A percentile compares a stretch with the other conserved stretches of the same genome.
Conservation (phyloP, 148 eudicot genomes). For the Pharnaceum exiguum region DNA sequence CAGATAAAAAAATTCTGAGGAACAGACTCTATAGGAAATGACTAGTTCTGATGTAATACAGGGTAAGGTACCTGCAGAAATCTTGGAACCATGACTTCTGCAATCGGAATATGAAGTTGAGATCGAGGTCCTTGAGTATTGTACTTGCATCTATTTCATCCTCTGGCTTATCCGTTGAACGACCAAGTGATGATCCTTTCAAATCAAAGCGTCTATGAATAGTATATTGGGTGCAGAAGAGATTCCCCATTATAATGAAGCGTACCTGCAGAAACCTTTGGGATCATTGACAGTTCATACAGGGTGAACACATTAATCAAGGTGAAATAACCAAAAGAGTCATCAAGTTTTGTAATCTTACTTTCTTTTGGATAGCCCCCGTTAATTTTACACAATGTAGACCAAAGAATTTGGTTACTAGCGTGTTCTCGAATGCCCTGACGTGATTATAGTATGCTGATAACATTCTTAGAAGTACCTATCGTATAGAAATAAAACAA, state of each 20-base stretch:
- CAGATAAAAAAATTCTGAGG: too few relatives aligned
- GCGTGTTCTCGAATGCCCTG: slow-evolving; percentile 76
- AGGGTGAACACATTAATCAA: slow-evolving; percentile 6
- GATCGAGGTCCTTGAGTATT: slow-evolving; percentile 93
- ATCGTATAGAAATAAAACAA: neutral
- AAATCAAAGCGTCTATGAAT: slow-evolving; percentile 86
- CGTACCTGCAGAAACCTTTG: slow-evolving; percentile 57
- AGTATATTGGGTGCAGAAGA: slow-evolving; percentile 65
- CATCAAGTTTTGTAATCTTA: slow-evolving; percentile 15
- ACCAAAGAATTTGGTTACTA: slow-evolving; percentile 80
- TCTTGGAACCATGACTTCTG: slow-evolving; percentile 94
- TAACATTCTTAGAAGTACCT: slow-evolving; percentile 93
- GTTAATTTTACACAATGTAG: slow-evolving; percentile 89
- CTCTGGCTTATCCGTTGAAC: slow-evolving; percentile 81
- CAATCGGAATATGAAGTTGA: slow-evolving; percentile 71
- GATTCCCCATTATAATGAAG: slow-evolving; percentile 93
- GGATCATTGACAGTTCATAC: slow-evolving; percentile 12
- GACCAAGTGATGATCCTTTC: slow-evolving; percentile 97
- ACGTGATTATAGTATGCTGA: slow-evolving; percentile 83
- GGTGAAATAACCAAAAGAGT: neutral
- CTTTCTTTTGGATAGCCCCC: slow-evolving; percentile 83
- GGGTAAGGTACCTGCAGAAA: slow-evolving; percentile 54
- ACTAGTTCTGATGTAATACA: neutral
- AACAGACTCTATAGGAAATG: neutral
- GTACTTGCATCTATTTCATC: slow-evolving; percentile 84